Evolutionary conservation across 2,329 filamentous ascomycete genomes (phyloP).

Genomic region (Dothideomycetidae sp.): DNA sequence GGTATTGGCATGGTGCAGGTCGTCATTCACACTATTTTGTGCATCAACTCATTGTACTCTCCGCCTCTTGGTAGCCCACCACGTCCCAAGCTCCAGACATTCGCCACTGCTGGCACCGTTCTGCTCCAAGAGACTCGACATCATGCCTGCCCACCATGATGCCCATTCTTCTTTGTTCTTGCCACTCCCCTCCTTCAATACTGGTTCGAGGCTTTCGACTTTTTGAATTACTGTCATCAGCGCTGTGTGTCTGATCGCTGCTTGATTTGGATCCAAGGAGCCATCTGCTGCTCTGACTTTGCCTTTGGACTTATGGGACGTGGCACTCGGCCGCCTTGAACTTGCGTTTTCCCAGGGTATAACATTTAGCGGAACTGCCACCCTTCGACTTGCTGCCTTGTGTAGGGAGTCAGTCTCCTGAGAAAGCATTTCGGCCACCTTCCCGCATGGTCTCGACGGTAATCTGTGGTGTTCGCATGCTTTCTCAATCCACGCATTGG

Average conservation of each 20-base stretch:
- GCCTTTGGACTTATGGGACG: slow-evolving; percentile 13
- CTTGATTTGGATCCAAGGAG: slow-evolving; percentile 38
- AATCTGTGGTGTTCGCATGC: slow-evolving; percentile 60
- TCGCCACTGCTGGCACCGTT: slow-evolving; percentile 64
- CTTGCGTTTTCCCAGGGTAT: slow-evolving; percentile 65
- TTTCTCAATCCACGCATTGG: slow-evolving; percentile 67
- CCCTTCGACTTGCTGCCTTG: slow-evolving; percentile 56
- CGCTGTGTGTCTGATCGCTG: slow-evolving; percentile 63
- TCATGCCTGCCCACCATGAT: slow-evolving; percentile 76
- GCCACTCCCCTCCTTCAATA: slow-evolving; percentile 66
- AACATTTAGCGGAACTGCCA: slow-evolving; percentile 78
- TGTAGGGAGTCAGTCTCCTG: slow-evolving; percentile 61
- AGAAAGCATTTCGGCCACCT: slow-evolving; percentile 61
- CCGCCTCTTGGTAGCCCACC: slow-evolving; percentile 45
- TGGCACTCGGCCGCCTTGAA: slow-evolving; percentile 25
- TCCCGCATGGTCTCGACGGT: slow-evolving; percentile 61
- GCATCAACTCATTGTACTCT: too few species aligned
- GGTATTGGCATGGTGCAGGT: too few species aligned
- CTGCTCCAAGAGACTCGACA: slow-evolving; percentile 66
- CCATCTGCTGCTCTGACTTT: slow-evolving; percentile 12
- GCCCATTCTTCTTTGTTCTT: slow-evolving; percentile 92
- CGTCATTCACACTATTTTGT: too few species aligned
- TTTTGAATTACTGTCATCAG: slow-evolving; percentile 66
- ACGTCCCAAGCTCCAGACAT: slow-evolving; percentile 56
- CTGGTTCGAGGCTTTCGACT: slow-evolving; percentile 72